phyloP scores from a whole-genome alignment of 2,329 filamentous ascomycete genomes.

The Thermomyces lanuginosus region DNA sequence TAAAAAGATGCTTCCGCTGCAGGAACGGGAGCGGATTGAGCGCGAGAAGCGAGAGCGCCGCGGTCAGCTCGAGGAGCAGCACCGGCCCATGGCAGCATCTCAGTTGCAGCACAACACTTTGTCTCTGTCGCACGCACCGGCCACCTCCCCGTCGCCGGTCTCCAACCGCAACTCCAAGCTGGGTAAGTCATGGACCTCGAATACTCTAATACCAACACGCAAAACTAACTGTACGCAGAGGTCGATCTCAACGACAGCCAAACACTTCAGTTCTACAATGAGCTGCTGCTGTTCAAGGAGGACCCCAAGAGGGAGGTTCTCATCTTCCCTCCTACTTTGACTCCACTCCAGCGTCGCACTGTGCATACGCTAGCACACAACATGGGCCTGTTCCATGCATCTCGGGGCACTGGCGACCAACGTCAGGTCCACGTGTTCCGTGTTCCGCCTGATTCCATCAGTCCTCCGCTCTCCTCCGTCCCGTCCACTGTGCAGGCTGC shows the following conservation, averaged over 20 bases:
- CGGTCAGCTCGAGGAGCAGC: constrained; percentile 92
- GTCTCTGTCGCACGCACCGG: constrained; percentile 48
- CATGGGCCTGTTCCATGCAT: constrained; percentile 81
- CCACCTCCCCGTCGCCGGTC: constrained; percentile 52
- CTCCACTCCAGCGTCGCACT: constrained; percentile 69
- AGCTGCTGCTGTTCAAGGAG: constrained; percentile 76
- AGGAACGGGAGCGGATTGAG: constrained; percentile 89
- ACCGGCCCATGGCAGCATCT: constrained; percentile 50
- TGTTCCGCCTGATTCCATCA: constrained; percentile 35
- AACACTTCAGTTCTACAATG: constrained; percentile 75
- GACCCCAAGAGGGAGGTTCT: constrained; percentile 61
- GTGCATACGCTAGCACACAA: constrained; percentile 92
- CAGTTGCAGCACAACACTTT: constrained; percentile 75
- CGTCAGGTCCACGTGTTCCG: constrained; percentile 79
- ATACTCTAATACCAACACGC: constrained; percentile 1
- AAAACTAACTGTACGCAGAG: constrained; percentile 33
- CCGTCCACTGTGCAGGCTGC: constrained; percentile 44
- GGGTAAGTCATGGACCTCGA: constrained; percentile 12
- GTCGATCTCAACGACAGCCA: constrained; percentile 84
- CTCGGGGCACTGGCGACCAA: constrained; percentile 71
- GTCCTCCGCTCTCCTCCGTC: constrained; percentile 46
- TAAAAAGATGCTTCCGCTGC: constrained; percentile 96
- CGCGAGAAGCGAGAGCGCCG: constrained; percentile 91
- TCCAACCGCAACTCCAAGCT: constrained; percentile 33
- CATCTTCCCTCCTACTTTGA: constrained; percentile 65